phyloP scores from a whole-genome alignment of 2,329 filamentous ascomycete species.

The Neonectria magnoliae region DNA sequence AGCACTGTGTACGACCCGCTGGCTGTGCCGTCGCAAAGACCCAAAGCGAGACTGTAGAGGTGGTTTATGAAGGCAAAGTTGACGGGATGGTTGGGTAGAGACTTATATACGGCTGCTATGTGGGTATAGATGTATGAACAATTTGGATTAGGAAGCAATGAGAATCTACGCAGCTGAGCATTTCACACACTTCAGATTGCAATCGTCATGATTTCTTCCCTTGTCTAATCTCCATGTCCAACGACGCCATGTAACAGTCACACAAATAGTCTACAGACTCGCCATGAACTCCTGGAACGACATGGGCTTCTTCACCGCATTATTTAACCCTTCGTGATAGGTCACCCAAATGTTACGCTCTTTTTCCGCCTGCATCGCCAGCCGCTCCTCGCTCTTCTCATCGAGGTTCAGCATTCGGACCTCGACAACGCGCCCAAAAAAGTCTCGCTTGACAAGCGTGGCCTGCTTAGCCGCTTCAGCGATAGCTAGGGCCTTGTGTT shows the following conservation, averaged over 20 bases:
- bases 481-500: slow-evolving; percentile 48
- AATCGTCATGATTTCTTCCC: not conserved
- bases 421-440: slow-evolving; percentile 81
- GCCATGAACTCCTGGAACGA: slow-evolving; percentile 81
- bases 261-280: slow-evolving; percentile 59
- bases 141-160: slow-evolving; percentile 29
- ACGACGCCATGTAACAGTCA: not conserved
- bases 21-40: slow-evolving; percentile 61
- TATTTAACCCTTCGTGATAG: slow-evolving; percentile 90
- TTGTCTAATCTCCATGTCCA: not conserved
- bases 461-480: slow-evolving; percentile 46
- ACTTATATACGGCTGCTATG: not conserved
- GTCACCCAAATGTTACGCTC: slow-evolving; percentile 81
- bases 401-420: slow-evolving; percentile 53
- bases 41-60: slow-evolving; percentile 61
- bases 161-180: not conserved
- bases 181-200: not conserved
- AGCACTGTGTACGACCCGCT: slow-evolving; percentile 64
- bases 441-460: slow-evolving; percentile 74
- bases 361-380: slow-evolving; percentile 51
- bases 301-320: slow-evolving; percentile 90
- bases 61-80: not conserved
- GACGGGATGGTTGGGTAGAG: not conserved
- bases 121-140: slow-evolving; percentile 30
- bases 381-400: slow-evolving; percentile 47